A percentile compares a stretch with the other conserved stretches of the same genome.
These are phyloP conservation scores for Mangifera indica DNA, from an alignment of 345 rosid species.

Conservation along the genomic window DNA sequence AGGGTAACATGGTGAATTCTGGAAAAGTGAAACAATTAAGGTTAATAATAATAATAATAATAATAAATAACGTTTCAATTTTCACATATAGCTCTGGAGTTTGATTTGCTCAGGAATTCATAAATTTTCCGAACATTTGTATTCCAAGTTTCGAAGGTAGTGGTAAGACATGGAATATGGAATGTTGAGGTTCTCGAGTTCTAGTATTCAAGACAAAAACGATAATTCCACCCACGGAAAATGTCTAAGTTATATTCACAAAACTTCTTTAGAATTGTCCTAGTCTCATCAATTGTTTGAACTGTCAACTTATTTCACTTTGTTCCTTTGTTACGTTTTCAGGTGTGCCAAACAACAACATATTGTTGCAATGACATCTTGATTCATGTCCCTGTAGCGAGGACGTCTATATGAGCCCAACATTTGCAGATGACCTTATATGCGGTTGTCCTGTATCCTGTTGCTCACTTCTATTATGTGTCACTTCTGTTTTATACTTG, in stretches of 20 bases:
- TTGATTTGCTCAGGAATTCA: too few relatives aligned
- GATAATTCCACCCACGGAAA: too few relatives aligned
- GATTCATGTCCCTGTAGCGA: neutral
- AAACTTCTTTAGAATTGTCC: neutral
- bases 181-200: too few relatives aligned
- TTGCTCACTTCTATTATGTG: constrained; percentile 5
- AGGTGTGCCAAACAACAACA: neutral
- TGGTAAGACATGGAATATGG: too few relatives aligned
- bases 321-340: neutral
- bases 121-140: too few relatives aligned
- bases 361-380: neutral
- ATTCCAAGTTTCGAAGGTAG: too few relatives aligned
- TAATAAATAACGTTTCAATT: too few relatives aligned
- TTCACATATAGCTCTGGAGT: too few relatives aligned
- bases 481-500: constrained; percentile 35
- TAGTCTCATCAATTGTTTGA: neutral
- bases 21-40: too few relatives aligned
- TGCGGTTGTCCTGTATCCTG: neutral
- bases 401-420: neutral
- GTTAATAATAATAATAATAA: too few relatives aligned
- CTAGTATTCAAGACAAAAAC: too few relatives aligned
- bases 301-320: neutral
- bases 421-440: neutral
- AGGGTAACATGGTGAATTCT: too few relatives aligned
- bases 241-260: neutral